Percentiles rank a stretch among this genome's conserved stretches.
Evolutionary conservation across 495 filamentous ascomycete species (phyloP).

Genomic region (Pyrenula aspistea): DNA sequence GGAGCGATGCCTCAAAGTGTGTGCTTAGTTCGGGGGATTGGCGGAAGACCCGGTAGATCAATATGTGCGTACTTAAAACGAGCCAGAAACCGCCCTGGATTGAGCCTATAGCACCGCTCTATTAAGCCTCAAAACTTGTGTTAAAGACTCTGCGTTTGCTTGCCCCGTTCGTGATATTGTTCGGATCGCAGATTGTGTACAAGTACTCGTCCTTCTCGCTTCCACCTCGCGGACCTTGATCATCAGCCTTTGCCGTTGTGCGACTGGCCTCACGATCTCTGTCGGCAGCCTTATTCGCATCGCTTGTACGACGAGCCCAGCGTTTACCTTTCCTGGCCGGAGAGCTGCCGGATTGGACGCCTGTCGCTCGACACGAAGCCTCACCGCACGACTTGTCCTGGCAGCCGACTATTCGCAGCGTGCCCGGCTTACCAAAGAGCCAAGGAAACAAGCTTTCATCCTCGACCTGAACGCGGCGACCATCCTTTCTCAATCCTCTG

Average conservation of each 20-base stretch:
- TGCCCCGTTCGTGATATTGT: not conserved
- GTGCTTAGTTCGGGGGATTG: not conserved
- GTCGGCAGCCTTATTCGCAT: not conserved
- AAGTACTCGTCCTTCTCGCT: too few species aligned
- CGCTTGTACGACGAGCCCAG: not conserved
- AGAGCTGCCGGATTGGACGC: not conserved
- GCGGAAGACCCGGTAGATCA: not conserved
- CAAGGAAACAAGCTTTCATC: too few species aligned
- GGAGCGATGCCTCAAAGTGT: not conserved
- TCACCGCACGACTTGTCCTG: too few species aligned
- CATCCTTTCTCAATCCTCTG: too few species aligned
- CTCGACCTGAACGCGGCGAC: too few species aligned
- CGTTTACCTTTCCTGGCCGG: not conserved
- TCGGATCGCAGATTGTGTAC: too few species aligned
- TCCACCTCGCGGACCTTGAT: too few species aligned
- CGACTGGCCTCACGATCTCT: too few species aligned
- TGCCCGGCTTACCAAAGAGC: too few species aligned
- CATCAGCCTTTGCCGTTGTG: too few species aligned
- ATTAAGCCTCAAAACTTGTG: not conserved
- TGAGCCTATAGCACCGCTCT: not conserved
- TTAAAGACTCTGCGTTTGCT: not conserved
- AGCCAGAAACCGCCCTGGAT: not conserved
- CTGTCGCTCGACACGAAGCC: not conserved
- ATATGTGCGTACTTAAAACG: not conserved
- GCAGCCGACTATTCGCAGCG: too few species aligned